Base-by-base conservation (phyloP, 345 rosid genomes). In the Conringia planisiliqua region DNA sequence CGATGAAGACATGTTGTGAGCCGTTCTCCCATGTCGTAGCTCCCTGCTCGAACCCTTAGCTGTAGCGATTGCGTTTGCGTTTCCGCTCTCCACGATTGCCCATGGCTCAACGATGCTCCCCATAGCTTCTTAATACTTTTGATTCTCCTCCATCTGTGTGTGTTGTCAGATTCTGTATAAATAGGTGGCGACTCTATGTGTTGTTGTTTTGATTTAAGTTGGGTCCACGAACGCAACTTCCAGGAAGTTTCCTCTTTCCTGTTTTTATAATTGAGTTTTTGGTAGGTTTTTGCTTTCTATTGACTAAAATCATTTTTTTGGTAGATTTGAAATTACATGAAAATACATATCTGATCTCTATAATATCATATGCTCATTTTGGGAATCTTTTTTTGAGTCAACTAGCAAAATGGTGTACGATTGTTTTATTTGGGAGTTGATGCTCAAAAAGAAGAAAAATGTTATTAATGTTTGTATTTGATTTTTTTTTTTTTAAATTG, bases 1-100 rank as follows among this genome's bases (percentile, higher is more conserved):
- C 0, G 97, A 90, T 1, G 97, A 89, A 0, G 96, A 94, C 97
- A 83, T 81, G 89, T 87, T 94, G 72, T 90, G 95, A 0, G 91
- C 92, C 0, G 90, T 94, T 66, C 88, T 82, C n/a, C 89, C 89
- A 64, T 80, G 95, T 65, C 90, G 66, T 26, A 46, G 78, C 83
- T 93, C 96, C 80, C 80, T 86, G 84, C 76, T 75, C 32, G 71
- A 55, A 0, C 83, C 89, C 81, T 90, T 91, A 2, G 77, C 10
- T 68, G 74, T 83, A 4, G 14, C 29, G 73, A 13, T 48, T 27
- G 30, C 29, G 73, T 18, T 36, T 26, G 39, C 61, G 72, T 65
- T 56, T 44, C 85, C 97, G 38, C 78, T 83, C 81, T 94, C 98
- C 66, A 86, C 0, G 20, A 78, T 52, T 78, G 80, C 74, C n/a